Percentiles rank a stretch among this genome's conserved stretches.
Evolutionary conservation across 192 early-diverging fungal genomes (phyloP).

Genomic region (Phlyctochytrium arcticum): DNA sequence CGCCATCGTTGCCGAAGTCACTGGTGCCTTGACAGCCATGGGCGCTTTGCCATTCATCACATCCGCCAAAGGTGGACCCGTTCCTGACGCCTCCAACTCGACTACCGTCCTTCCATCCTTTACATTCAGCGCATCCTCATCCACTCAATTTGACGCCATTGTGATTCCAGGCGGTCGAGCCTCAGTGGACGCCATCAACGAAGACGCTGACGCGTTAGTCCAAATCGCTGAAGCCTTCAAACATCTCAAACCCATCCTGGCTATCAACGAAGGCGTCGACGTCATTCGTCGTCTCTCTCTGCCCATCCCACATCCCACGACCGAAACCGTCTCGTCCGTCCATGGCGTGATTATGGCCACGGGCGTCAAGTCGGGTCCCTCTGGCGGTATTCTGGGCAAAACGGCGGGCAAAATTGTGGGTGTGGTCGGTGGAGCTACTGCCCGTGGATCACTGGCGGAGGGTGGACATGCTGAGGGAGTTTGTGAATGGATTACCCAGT

Average conservation of each 20-base stretch:
- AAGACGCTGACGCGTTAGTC: conserved; percentile 5
- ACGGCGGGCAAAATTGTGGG: not conserved
- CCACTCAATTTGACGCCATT: conserved; percentile 21
- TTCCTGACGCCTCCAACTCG: conserved; percentile 12
- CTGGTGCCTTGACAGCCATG: conserved; percentile 5
- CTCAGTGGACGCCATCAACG: conserved; percentile 3
- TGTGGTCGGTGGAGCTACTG: not conserved
- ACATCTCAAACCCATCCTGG: conserved; percentile 20
- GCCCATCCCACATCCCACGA: not conserved
- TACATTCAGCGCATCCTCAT: conserved; percentile 14
- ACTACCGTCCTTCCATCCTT: conserved; percentile 6
- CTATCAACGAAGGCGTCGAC: conserved; percentile 22
- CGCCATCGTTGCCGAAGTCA: not conserved
- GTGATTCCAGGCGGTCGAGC: conserved; percentile 17
- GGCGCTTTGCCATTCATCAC: not conserved
- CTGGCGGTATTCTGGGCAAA: not conserved
- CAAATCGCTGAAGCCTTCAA: conserved; percentile 19
- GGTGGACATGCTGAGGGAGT: not conserved
- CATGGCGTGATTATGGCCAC: conserved; percentile 7
- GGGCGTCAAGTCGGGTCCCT: not conserved
- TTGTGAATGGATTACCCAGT: not conserved
- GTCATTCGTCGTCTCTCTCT: not conserved
- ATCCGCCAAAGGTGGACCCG: conserved; percentile 9
- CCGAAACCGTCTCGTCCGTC: not conserved
- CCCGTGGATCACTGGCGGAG: not conserved